Conservation (phyloP, 169 alveolate species). For the Plasmodium reichenowi region DNA sequence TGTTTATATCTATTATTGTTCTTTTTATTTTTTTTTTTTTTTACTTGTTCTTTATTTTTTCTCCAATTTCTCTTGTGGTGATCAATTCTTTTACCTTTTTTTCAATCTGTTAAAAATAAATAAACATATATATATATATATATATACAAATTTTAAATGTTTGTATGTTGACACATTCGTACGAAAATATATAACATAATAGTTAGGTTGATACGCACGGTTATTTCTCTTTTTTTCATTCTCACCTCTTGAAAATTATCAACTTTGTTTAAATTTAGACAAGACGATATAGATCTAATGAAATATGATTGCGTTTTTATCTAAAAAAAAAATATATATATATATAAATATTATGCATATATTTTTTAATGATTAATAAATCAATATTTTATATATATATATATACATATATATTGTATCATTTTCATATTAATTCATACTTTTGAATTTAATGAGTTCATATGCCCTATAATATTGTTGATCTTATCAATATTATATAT, state of each 20-base stretch:
- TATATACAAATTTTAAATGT: not conserved
- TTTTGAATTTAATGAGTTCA: slow-evolving; percentile 70
- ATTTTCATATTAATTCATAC: not conserved
- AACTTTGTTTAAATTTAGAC: slow-evolving; percentile 57
- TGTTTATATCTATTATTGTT: not conserved
- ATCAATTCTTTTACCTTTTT: slow-evolving; percentile 38
- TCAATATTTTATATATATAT: not conserved
- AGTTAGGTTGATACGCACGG: not conserved
- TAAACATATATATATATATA: not conserved
- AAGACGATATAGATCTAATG: slow-evolving; percentile 56
- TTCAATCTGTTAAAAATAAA: slow-evolving; percentile 40
- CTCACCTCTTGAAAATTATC: slow-evolving; percentile 70
- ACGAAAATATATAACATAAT: not conserved
- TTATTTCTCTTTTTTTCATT: not conserved
- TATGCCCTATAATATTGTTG: slow-evolving; percentile 54
- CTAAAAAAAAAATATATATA: slow-evolving; percentile 1
- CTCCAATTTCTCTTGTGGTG: slow-evolving; percentile 31
- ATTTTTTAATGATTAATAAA: not conserved
- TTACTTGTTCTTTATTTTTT: slow-evolving; percentile 70
- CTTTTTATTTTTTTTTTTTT: not conserved
- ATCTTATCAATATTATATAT: slow-evolving; percentile 51
- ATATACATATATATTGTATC: no score
- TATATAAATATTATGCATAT: no score
- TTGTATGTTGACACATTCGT: no score
- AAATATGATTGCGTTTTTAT: slow-evolving; percentile 65